Evolutionary conservation across 495 filamentous ascomycete species (phyloP), one percentile per base, ranked within the genome.

Genomic region (Rostrohypoxylon terebratum): DNA sequence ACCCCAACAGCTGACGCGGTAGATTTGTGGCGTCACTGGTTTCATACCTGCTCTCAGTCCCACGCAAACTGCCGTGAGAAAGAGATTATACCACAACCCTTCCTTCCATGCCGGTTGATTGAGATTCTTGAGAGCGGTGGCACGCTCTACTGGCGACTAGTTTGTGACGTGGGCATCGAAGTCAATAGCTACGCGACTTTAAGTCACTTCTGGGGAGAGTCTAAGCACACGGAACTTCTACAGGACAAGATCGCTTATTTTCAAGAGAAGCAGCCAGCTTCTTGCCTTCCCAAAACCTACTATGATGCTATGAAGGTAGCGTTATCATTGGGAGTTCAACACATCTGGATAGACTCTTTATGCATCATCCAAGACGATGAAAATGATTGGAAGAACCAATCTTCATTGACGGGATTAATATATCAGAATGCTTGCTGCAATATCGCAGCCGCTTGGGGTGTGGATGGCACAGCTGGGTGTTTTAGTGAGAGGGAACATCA

Each of bases 121-220:
- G 33, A 59, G 55, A 42, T 59, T 8, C 55, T 42, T 18, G 18
- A 44, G 6, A 25, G 4, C n/a, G 34, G 21, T 16, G 34, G 25
- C 4, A 44, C 8, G 5, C 57, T 59, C 16, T n/a, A 59, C 10
- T 59, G 57, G 57, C 0, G 34, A n/a, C 36, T 59, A 8, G 38
- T n/a, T 3, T 59, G 5, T 40, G 10, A 8, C 34, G 44, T 18
- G 8, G 38, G 23, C 14, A 42, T 44, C 57, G 44, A 23, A 7
- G 14, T 1, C 18, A 13, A 38, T 0, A 25, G 3, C 1, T 61
- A 61, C 14, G 1, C 21, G 0, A 57, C 50, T 45, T 34, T 66
- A 50, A 66, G 63, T 13, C 63, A 66, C 34, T 66, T 50, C 34
- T 66, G 63, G 63, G 63, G 63, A 1, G 18, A 45, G 20, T 51